These are phyloP conservation scores for Telopea speciosissima DNA, from an alignment of 177 flowering plant genomes.

Conservation along the genomic window DNA sequence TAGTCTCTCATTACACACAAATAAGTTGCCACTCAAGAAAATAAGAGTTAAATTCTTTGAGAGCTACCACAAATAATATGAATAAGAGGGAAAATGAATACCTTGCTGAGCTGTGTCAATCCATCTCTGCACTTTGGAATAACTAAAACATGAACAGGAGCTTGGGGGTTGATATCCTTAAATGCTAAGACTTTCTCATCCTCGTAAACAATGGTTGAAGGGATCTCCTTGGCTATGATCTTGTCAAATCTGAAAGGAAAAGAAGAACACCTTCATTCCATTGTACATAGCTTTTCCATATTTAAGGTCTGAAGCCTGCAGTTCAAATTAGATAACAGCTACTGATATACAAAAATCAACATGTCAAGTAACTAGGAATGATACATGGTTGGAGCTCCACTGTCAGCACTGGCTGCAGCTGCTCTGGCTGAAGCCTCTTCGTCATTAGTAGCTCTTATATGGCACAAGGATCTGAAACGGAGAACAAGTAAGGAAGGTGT, in stretches of 20 bases:
- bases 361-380: slow-evolving; percentile 9
- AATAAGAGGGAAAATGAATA: slow-evolving; percentile 10
- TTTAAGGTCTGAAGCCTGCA: not conserved
- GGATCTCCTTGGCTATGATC: slow-evolving; percentile 85
- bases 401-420: slow-evolving; percentile 58
- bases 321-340: not conserved
- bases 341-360: slow-evolving; percentile 15
- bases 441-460: slow-evolving; percentile 39
- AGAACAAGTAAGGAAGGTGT: not conserved
- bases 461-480: slow-evolving; percentile 33
- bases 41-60: not conserved
- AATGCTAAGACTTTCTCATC: slow-evolving; percentile 88
- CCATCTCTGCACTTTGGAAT: slow-evolving; percentile 87
- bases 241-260: slow-evolving; percentile 69
- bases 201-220: slow-evolving; percentile 76
- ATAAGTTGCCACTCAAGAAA: no score
- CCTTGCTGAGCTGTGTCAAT: slow-evolving; percentile 77
- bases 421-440: slow-evolving; percentile 78
- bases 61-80: no score
- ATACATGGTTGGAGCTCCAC: slow-evolving; percentile 84
- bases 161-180: slow-evolving; percentile 82
- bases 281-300: not conserved
- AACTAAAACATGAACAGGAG: slow-evolving; percentile 84
- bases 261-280: not conserved
- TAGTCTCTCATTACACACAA: no score